A percentile compares a stretch with the other conserved stretches of the same genome.
phyloP scores from a whole-genome alignment of 768 basidiomycete genomes.

The Pleurotus tuoliensis region DNA sequence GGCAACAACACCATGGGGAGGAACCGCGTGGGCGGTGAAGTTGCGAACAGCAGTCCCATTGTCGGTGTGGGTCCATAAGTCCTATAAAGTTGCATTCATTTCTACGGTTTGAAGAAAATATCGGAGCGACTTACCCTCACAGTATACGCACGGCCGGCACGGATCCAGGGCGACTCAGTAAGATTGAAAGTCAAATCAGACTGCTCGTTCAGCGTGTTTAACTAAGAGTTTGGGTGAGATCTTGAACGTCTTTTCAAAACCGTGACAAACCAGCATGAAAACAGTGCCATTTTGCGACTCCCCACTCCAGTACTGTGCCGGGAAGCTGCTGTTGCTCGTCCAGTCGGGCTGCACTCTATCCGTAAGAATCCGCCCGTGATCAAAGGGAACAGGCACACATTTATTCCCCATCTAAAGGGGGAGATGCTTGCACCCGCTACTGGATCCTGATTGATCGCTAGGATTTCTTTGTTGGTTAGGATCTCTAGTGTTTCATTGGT shows the following conservation, averaged over 20 bases:
- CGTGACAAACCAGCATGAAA: slow-evolving; percentile 51
- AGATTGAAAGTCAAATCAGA: slow-evolving; percentile 59
- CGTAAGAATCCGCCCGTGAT: neutral
- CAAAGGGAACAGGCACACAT: slow-evolving; percentile 28
- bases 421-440: slow-evolving; percentile 57
- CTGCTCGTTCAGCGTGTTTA: slow-evolving; percentile 56
- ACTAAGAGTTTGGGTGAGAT: slow-evolving; percentile 24
- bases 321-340: slow-evolving; percentile 40
- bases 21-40: slow-evolving; percentile 51
- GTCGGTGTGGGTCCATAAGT: slow-evolving; percentile 69
- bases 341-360: slow-evolving; percentile 26
- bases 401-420: slow-evolving; percentile 67
- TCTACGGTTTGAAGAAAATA: no score
- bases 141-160: slow-evolving; percentile 61
- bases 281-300: slow-evolving; percentile 54
- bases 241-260: neutral
- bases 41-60: slow-evolving; percentile 64
- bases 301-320: slow-evolving; percentile 67
- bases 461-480: slow-evolving; percentile 58
- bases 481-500: slow-evolving; percentile 51
- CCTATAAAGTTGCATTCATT: slow-evolving; percentile 29
- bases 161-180: slow-evolving; percentile 69
- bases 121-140: slow-evolving; percentile 44
- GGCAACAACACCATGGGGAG: slow-evolving; percentile 67
- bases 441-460: slow-evolving; percentile 68